Evolutionary conservation across 164 flowering plant species (phyloP).

Genomic region (Stephania cephalantha): DNA sequence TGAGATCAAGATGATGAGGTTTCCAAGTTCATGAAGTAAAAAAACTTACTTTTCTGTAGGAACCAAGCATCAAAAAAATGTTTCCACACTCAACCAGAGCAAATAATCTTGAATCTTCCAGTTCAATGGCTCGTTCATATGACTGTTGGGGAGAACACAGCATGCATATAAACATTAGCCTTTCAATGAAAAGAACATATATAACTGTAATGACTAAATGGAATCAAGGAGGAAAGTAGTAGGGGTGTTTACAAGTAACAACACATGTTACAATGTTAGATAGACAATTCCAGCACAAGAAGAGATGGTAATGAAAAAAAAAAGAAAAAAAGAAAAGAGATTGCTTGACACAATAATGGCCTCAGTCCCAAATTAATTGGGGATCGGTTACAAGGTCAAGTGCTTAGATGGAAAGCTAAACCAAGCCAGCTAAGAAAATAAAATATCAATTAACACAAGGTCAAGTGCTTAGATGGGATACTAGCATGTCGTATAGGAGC

Average conservation of each 20-base stretch:
- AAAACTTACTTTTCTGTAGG: constrained; percentile 61
- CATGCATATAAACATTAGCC: constrained; percentile 3
- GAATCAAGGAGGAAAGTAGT: too few species aligned
- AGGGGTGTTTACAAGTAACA: too few species aligned
- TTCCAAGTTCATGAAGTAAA: neutral
- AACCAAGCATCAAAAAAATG: constrained; percentile 68
- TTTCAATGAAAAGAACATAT: neutral
- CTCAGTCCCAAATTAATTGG: too few species aligned
- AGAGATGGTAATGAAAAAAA: neutral
- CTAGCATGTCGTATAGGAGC: neutral
- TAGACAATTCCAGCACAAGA: neutral
- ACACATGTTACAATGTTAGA: neutral
- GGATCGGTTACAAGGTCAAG: too few species aligned
- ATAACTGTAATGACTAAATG: neutral
- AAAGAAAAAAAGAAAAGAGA: neutral
- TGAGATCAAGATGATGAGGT: too few species aligned
- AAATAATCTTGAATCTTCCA: constrained; percentile 68
- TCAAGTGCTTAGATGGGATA: neutral
- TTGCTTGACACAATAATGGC: neutral
- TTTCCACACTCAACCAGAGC: constrained; percentile 85
- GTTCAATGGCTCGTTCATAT: constrained; percentile 82
- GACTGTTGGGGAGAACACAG: constrained; percentile 41
- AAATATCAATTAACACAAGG: neutral
- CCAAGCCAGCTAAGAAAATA: neutral
- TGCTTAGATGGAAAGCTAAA: neutral